Evolutionary conservation across 2,329 filamentous ascomycete genomes (phyloP).

Genomic region (Cercospora zeae-maydis): DNA sequence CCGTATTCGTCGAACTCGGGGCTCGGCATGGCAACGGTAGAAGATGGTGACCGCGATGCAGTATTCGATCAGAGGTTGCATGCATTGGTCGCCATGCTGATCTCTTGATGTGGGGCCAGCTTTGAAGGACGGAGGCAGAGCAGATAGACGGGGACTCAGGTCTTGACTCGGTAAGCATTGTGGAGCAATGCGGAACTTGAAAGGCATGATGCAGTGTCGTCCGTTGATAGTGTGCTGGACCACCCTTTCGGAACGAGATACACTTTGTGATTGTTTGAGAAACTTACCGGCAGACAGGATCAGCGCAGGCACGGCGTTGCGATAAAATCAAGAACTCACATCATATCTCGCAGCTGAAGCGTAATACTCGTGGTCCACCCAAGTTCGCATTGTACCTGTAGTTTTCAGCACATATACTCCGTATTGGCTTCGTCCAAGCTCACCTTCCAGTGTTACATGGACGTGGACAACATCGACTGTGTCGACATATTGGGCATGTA

Average conservation of each 20-base stretch:
- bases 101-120: neutral
- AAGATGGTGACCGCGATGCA: neutral
- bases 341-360: neutral
- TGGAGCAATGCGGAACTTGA: conserved; percentile 8
- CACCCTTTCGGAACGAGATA: neutral
- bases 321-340: neutral
- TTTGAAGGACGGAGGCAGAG: conserved; percentile 1
- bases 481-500: neutral
- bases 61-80: conserved; percentile 9
- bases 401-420: neutral
- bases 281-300: neutral
- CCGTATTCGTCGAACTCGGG: neutral
- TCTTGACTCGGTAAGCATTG: conserved; percentile 8
- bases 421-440: neutral
- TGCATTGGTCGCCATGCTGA: conserved; percentile 4
- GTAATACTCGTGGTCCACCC: neutral
- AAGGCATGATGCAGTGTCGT: conserved; percentile 1
- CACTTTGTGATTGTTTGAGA: neutral
- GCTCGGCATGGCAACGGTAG: neutral
- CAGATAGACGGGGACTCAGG: neutral
- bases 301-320: neutral
- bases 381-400: neutral
- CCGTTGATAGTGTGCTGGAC: neutral
- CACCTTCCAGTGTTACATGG: neutral
- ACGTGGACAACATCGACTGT: neutral